Base-by-base conservation (phyloP, 2,329 filamentous ascomycete genomes). In the Metarhizium album region DNA sequence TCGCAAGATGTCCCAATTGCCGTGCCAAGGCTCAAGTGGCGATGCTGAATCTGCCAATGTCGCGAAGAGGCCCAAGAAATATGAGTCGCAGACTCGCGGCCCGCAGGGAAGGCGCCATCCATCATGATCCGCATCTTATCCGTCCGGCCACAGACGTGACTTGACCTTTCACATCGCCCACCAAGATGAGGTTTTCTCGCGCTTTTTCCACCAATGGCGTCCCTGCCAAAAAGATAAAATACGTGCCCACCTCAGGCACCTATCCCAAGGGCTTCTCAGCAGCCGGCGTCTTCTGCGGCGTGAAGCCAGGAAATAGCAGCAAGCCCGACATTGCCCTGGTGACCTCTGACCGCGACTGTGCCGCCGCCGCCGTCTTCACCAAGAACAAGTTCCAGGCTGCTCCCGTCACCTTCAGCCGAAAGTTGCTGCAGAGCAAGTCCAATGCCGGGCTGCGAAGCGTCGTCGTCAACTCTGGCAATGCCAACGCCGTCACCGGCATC, bases 311-410 rank as follows among this genome's bases (percentile, higher is more conserved):
- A 57, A 97, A 97, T 71, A 95, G 87, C 47, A 86, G 81, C 55
- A 90, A 90, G 68, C 90, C 91, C 31, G 93, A 98, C 66, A 79
- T 98, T 47, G 89, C 90, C 35, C 78, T 98, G 58, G 79, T 98
- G 56, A 83, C 85, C 18, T 97, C 93, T 6, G 88, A 95, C 61
- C 77, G 76, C 48, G 89, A 90, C 50, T 96, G 90, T 67, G 79
- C 87, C 6, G 90, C 86, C 9, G 89, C 90, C 0, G 93, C 90
- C 6, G 90, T 97, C 45, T 96, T 97, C 72, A 98, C 93, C 50
- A 94, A 90, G 69, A 98, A 98, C 74, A 90, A 91, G 68, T 98
- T 98, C 72, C 90, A 96, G 70, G 93, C 93, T 18, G 93, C 93
- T 11, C 93, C 93, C 4, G 91, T 98, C 43, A 89, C 87, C 29